Evolutionary conservation across 2,329 filamentous ascomycete genomes (phyloP).

Genomic region (Elsinoe ampelina): DNA sequence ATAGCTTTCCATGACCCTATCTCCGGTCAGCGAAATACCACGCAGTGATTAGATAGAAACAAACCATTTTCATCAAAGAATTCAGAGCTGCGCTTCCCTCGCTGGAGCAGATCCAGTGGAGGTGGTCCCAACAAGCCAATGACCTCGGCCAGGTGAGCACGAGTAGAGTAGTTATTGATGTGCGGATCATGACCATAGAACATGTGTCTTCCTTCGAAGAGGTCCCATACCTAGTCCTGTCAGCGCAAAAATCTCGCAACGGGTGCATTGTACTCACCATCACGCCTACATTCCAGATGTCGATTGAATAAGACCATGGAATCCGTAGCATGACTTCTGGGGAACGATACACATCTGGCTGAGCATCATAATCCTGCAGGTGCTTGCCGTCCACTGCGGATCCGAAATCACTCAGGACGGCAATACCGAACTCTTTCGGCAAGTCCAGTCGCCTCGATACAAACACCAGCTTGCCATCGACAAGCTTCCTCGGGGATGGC

Average conservation of each 20-base stretch:
- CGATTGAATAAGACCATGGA: slow-evolving; percentile 27
- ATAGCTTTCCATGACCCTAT: slow-evolving; percentile 5
- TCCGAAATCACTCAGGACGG: slow-evolving; percentile 31
- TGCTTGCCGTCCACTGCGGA: slow-evolving; percentile 24
- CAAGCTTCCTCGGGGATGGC: slow-evolving; percentile 32
- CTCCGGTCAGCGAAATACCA: background rate
- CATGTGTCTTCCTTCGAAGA: slow-evolving; percentile 27
- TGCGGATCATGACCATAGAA: slow-evolving; percentile 22
- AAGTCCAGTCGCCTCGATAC: slow-evolving; percentile 27
- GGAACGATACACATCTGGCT: slow-evolving; percentile 29
- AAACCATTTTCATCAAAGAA: slow-evolving; percentile 18
- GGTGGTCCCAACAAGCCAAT: slow-evolving; percentile 22
- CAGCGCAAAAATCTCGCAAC: background rate
- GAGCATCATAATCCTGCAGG: slow-evolving; percentile 25
- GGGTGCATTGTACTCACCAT: slow-evolving; percentile 24
- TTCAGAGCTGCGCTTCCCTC: slow-evolving; percentile 15
- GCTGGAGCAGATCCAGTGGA: slow-evolving; percentile 20
- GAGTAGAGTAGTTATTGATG: slow-evolving; percentile 17
- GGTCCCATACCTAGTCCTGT: slow-evolving; percentile 26
- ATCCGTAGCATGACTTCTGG: slow-evolving; percentile 30
- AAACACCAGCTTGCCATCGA: slow-evolving; percentile 29
- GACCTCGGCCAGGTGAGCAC: slow-evolving; percentile 21
- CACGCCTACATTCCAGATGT: slow-evolving; percentile 32
- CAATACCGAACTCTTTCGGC: slow-evolving; percentile 26
- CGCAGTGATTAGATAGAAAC: background rate